Percentiles rank a stretch among this genome's conserved stretches.
Evolutionary conservation across 768 basidiomycete genomes (phyloP).

Genomic region (Leccinum longicurvipes): DNA sequence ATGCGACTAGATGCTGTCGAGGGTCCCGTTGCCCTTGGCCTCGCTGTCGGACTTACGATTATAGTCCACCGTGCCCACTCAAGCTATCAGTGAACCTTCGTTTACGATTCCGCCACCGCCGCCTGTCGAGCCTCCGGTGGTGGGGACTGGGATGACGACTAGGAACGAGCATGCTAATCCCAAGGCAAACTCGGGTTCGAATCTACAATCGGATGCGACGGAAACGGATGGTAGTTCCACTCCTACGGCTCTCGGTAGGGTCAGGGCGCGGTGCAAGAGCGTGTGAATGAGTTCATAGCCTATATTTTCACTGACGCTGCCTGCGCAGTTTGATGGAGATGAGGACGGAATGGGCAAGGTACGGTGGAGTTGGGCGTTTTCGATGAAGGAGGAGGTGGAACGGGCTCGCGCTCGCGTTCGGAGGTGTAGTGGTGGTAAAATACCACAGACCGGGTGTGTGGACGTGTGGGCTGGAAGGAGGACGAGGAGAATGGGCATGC

Average conservation of each 20-base stretch:
- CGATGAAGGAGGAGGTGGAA: background rate
- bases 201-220: background rate
- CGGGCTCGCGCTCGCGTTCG: background rate
- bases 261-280: slow-evolving; percentile 55
- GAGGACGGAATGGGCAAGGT: slow-evolving; percentile 25
- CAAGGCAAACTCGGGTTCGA: background rate
- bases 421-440: too few species aligned
- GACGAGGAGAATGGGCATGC: too few species aligned
- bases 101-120: slow-evolving; percentile 17
- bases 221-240: too few species aligned
- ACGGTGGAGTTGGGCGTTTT: slow-evolving; percentile 10
- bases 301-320: slow-evolving; percentile 71
- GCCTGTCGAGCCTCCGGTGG: slow-evolving; percentile 10
- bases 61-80: background rate
- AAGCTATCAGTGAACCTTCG: background rate
- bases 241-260: too few species aligned
- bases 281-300: slow-evolving; percentile 77
- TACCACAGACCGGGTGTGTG: too few species aligned
- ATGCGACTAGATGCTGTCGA: slow-evolving; percentile 45
- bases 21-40: too few species aligned
- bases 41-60: background rate
- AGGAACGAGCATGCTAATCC: too few species aligned
- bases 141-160: too few species aligned
- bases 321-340: slow-evolving; percentile 48
- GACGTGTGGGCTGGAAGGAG: too few species aligned